Evolutionary conservation across 1,284 basidiomycete genomes (phyloP).

Genomic region (Peniophora sp.): DNA sequence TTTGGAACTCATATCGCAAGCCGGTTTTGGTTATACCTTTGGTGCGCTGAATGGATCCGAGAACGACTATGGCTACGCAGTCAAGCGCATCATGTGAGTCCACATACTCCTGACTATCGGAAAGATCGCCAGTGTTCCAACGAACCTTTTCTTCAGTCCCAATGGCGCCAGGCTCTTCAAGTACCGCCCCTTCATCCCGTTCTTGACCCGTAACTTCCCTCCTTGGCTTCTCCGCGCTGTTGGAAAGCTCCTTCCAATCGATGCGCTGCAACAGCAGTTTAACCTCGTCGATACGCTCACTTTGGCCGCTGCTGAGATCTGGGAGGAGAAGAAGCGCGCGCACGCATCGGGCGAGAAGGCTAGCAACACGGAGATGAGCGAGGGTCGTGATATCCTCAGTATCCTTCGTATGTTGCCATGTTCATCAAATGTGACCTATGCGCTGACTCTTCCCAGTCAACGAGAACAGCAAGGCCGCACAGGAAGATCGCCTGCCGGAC

Average conservation of each 20-base stretch:
- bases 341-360: constrained; percentile 22
- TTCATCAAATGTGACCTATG: too few relatives aligned
- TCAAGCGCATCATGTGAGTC: constrained; percentile 16
- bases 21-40: constrained; percentile 27
- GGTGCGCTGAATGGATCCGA: constrained; percentile 18
- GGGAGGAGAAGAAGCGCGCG: constrained; percentile 25
- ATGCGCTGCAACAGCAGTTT: constrained; percentile 34
- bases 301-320: constrained; percentile 30
- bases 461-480: constrained; percentile 6
- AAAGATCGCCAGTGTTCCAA: too few relatives aligned
- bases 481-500: constrained; percentile 7
- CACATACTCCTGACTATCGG: background rate
- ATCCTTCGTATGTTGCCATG: constrained; percentile 1
- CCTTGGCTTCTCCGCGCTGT: background rate
- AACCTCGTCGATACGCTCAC: constrained; percentile 42
- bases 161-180: too few relatives aligned
- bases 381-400: constrained; percentile 3
- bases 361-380: constrained; percentile 6
- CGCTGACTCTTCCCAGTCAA: constrained; percentile 2
- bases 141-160: too few relatives aligned
- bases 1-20: constrained; percentile 16
- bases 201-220: background rate
- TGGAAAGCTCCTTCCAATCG: background rate
- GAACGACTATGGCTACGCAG: constrained; percentile 19
- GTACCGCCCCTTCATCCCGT: background rate